Evolutionary conservation across 2,329 filamentous ascomycete genomes (phyloP).

Genomic region (Trichoderma asperellum): DNA sequence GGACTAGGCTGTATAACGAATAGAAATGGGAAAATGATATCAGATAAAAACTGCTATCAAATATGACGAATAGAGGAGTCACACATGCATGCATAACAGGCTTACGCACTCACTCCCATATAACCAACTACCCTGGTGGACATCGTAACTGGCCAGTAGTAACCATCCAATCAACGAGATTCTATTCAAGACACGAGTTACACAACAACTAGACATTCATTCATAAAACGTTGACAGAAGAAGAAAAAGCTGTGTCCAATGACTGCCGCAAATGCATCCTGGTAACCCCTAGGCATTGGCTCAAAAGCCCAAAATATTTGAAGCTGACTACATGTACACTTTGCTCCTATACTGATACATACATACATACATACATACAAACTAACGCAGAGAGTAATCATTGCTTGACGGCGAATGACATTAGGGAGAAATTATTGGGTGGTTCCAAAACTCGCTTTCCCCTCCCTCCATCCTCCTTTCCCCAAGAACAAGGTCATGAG

Average conservation of each 20-base stretch:
- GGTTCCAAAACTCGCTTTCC: background rate
- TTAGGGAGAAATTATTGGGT: background rate
- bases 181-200: background rate
- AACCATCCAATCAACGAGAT: background rate
- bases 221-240: background rate
- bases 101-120: background rate
- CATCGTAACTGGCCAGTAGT: background rate
- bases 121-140: background rate
- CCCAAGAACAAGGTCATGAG: background rate
- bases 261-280: background rate
- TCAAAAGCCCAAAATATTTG: background rate
- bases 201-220: background rate
- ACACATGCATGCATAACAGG: background rate
- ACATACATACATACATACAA: slow-evolving; percentile 5
- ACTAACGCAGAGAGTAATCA: background rate
- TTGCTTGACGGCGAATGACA: slow-evolving; percentile 1
- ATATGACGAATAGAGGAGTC: background rate
- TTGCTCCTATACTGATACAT: slow-evolving; percentile 19
- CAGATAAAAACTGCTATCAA: background rate
- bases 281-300: background rate
- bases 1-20: background rate
- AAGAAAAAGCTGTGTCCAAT: background rate
- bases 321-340: slow-evolving; percentile 5
- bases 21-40: background rate
- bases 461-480: background rate